These are phyloP conservation scores for Aspergillus piperis DNA, from an alignment of 2,329 filamentous ascomycete genomes.

Conservation along the genomic window DNA sequence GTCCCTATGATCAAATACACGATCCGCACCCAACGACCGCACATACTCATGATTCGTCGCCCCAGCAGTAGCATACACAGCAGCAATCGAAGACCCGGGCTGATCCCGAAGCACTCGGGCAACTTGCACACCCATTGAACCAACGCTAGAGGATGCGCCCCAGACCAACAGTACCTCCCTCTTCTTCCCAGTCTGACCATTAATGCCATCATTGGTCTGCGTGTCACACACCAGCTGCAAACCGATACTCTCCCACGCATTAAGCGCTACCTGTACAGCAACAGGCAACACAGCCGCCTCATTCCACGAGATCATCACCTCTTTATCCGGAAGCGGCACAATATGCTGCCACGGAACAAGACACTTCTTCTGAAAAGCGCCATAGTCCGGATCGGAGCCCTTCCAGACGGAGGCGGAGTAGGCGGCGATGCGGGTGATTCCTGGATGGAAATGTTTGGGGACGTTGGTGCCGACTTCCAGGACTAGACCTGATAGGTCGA, in stretches of 20 bases:
- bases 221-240: conserved; percentile 20
- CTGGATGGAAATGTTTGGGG: conserved; percentile 34
- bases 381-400: conserved; percentile 49
- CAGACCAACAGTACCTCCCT: conserved; percentile 45
- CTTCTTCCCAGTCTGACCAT: conserved; percentile 10
- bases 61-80: conserved; percentile 48
- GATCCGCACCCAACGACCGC: conserved; percentile 31
- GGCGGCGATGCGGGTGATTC: conserved; percentile 43
- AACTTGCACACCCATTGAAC: conserved; percentile 48
- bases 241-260: conserved; percentile 44
- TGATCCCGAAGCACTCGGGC: conserved; percentile 41
- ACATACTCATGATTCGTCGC: conserved; percentile 39
- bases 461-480: conserved; percentile 46
- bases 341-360: conserved; percentile 48
- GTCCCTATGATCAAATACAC: conserved; percentile 47
- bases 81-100: conserved; percentile 33
- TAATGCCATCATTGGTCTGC: background rate
- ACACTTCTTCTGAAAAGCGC: conserved; percentile 49
- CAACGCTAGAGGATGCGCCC: conserved; percentile 50
- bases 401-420: conserved; percentile 47
- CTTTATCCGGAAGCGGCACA: conserved; percentile 34
- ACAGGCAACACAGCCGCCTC: conserved; percentile 46
- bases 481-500: conserved; percentile 49
- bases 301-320: conserved; percentile 38
- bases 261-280: conserved; percentile 39